Evolutionary conservation across 257 asterid genomes (phyloP), one percentile per base, ranked within the genome.

Genomic region (Capsicum chinense): DNA sequence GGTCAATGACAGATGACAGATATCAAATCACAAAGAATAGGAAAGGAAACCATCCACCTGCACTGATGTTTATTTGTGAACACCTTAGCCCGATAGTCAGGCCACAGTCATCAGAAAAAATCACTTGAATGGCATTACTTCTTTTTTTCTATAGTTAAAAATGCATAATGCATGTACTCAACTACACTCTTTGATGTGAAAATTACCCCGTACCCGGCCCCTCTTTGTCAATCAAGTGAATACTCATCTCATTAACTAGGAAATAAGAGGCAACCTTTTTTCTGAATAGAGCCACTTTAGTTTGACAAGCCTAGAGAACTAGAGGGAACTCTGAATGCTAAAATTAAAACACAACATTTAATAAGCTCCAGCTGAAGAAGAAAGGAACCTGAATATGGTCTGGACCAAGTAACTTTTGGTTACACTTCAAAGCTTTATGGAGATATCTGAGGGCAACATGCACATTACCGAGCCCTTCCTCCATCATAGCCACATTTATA

Each of bases 401-500:
- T 52, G 94, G 96, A 87, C 99, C 99, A 56, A 97, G 85, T 85
- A 97, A 87, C 88, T 92, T 88, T 88, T 92, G 89, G 90, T 97
- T 97, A 92, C 99, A 97, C 89, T 95, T 97, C 14, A 97, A 95
- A 87, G 99, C 99, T 92, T 97, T 98, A 79, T 97, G 99, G 87
- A 97, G 93, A 92, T 95, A 97, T 90, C 99, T 88, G 83, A 97
- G 99, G 84, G 99, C 99, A 86, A 95, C 97, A 81, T 97, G 97
- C 87, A 90, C 99, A 93, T 97, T 97, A 83, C 99, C 99, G 97
- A 95, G 94, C 74, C 99, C 99, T 88, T 97, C 99, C 90, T 97
- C 99, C 99, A 97, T 97, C 99, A 97, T 97, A 79, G 99, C 99
- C 87, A 97, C 95, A 83, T 97, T 97, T 71, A 97, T 97, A 88